These are phyloP conservation scores for Cercospora brassicicola DNA, from an alignment of 2,329 filamentous ascomycete genomes.

Conservation along the genomic window DNA sequence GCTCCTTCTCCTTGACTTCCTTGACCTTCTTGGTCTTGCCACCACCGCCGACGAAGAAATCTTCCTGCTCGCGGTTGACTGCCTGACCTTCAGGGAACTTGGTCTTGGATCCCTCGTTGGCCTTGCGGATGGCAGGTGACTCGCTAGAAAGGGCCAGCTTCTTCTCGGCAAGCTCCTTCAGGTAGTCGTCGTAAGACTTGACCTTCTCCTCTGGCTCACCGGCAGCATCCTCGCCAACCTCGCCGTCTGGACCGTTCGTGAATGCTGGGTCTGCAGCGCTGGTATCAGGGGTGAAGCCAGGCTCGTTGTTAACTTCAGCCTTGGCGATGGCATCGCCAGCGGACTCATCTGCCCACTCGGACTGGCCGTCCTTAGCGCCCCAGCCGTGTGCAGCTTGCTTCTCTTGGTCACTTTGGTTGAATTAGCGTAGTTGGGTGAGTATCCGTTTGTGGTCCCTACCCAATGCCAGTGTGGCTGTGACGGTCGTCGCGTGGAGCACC, in stretches of 20 bases:
- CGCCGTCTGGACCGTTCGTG: conserved; percentile 47
- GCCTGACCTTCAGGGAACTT: conserved; percentile 88
- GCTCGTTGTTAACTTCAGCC: conserved; percentile 37
- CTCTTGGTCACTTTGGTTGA: conserved; percentile 64
- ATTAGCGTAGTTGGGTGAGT: not conserved
- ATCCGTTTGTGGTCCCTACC: conserved; percentile 49
- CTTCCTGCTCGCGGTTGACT: conserved; percentile 61
- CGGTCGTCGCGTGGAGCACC: conserved; percentile 57
- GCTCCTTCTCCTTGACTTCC: conserved; percentile 75
- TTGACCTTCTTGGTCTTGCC: conserved; percentile 79
- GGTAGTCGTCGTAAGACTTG: conserved; percentile 87
- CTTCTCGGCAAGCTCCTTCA: conserved; percentile 74
- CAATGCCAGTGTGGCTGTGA: conserved; percentile 60
- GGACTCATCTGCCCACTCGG: conserved; percentile 87
- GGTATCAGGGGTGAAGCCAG: conserved; percentile 34
- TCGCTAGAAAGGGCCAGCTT: conserved; percentile 68
- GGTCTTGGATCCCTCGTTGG: conserved; percentile 93
- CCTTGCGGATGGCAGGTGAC: conserved; percentile 72
- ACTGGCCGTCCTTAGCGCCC: conserved; percentile 75
- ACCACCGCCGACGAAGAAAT: conserved; percentile 69
- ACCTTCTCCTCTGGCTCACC: conserved; percentile 68
- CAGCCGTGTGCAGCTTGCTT: conserved; percentile 89
- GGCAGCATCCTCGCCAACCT: conserved; percentile 33
- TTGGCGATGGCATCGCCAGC: conserved; percentile 86
- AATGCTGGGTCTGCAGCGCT: conserved; percentile 47